These are phyloP conservation scores for Syncephalastrum racemosum DNA, from an alignment of 371 early-diverging fungal species.

Conservation along the genomic window DNA sequence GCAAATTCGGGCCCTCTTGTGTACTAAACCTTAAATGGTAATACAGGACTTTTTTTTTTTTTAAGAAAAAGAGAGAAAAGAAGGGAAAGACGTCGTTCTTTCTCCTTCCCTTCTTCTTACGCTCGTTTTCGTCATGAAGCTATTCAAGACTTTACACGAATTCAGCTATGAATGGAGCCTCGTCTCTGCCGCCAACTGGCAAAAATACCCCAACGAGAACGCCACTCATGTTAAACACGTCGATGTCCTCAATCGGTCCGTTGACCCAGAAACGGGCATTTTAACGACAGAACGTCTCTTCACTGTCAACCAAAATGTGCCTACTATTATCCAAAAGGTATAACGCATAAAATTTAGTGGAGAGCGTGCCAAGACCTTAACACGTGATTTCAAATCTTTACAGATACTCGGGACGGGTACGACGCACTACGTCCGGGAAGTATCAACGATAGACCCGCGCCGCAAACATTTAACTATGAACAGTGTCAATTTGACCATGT, in stretches of 20 bases:
- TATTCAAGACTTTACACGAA: constrained; percentile 67
- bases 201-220: constrained; percentile 92
- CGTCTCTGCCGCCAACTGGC: constrained; percentile 88
- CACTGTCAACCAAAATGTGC: constrained; percentile 80
- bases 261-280: constrained; percentile 81
- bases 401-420: constrained; percentile 61
- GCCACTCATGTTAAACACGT: constrained; percentile 87
- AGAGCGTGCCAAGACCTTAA: background rate
- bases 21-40: constrained; percentile 1
- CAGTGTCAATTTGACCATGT: constrained; percentile 70
- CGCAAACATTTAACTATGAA: constrained; percentile 66
- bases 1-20: background rate
- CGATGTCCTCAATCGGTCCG: constrained; percentile 75
- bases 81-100: background rate
- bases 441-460: constrained; percentile 77
- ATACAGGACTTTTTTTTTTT: background rate
- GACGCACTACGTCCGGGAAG: constrained; percentile 82
- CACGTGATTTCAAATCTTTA: constrained; percentile 1
- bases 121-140: constrained; percentile 53
- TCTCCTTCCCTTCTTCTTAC: constrained; percentile 3
- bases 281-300: constrained; percentile 86
- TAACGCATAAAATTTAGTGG: background rate
- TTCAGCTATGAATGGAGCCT: constrained; percentile 76
- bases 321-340: constrained; percentile 61
- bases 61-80: no score